phyloP scores from a whole-genome alignment of 1,139 yeast genomes.

The Yamadazyma songkhlaensis region DNA sequence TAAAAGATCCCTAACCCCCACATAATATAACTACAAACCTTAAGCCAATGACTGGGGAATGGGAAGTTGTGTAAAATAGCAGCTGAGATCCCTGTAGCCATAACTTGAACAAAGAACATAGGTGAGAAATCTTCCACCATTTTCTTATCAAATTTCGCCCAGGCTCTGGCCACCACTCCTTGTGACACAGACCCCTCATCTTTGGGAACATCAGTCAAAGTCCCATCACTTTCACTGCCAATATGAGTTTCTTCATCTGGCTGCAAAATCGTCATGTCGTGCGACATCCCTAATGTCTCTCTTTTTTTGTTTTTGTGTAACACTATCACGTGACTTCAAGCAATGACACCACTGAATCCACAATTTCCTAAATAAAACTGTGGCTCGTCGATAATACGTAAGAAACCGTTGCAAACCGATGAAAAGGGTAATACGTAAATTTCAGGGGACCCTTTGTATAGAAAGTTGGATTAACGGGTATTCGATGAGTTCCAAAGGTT shows the following conservation, averaged over 20 bases:
- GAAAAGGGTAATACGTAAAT: too few species aligned
- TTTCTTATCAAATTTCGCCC: slow-evolving; percentile 10
- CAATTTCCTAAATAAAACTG: slow-evolving; percentile 1
- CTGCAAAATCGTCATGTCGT: background rate
- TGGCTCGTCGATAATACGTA: background rate
- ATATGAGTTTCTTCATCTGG: slow-evolving; percentile 1
- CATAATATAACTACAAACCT: slow-evolving; percentile 54
- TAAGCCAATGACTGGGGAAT: slow-evolving; percentile 59
- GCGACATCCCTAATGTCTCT: too few species aligned
- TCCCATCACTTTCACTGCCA: slow-evolving; percentile 1
- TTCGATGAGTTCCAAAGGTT: too few species aligned
- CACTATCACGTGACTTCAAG: background rate
- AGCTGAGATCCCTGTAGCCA: slow-evolving; percentile 81
- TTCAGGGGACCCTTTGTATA: too few species aligned
- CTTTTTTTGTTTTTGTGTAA: too few species aligned
- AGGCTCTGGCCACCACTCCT: background rate
- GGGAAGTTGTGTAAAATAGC: slow-evolving; percentile 63
- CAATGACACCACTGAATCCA: too few species aligned
- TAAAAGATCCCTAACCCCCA: slow-evolving; percentile 50
- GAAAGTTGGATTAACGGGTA: too few species aligned
- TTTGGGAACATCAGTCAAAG: background rate
- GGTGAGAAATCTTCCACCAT: slow-evolving; percentile 44
- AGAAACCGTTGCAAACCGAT: too few species aligned
- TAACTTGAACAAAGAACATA: slow-evolving; percentile 66
- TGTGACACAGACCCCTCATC: too few species aligned